These are phyloP conservation scores for Chaetomiaceae sp. DNA, from an alignment of 2,329 filamentous ascomycete genomes.

Conservation along the genomic window DNA sequence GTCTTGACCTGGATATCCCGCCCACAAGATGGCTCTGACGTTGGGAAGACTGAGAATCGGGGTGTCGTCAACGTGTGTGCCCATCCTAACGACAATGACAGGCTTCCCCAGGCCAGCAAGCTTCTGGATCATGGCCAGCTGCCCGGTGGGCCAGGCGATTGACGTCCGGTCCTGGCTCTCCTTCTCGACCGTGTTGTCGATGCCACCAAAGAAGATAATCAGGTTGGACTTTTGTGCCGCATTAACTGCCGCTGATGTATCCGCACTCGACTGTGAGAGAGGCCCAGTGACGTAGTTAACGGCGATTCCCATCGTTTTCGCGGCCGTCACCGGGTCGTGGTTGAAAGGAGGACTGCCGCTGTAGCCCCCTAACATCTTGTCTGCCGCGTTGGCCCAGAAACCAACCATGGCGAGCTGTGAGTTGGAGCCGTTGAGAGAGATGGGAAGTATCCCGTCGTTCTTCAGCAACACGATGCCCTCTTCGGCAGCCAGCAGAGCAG, in stretches of 20 bases:
- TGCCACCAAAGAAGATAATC: slow-evolving; percentile 51
- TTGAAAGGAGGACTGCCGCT: slow-evolving; percentile 51
- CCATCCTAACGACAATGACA: slow-evolving; percentile 47
- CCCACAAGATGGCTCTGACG: slow-evolving; percentile 52
- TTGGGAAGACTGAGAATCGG: slow-evolving; percentile 43
- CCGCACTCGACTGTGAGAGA: slow-evolving; percentile 23
- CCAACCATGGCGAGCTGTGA: slow-evolving; percentile 53
- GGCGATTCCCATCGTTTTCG: slow-evolving; percentile 40
- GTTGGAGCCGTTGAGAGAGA: slow-evolving; percentile 41
- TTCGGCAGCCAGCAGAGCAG: slow-evolving; percentile 51
- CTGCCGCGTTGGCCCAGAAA: slow-evolving; percentile 53
- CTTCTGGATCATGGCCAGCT: slow-evolving; percentile 46
- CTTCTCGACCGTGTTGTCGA: slow-evolving; percentile 47
- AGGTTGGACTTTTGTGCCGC: slow-evolving; percentile 34
- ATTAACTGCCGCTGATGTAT: slow-evolving; percentile 16
- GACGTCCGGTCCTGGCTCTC: slow-evolving; percentile 48
- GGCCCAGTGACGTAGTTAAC: slow-evolving; percentile 40
- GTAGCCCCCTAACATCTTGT: slow-evolving; percentile 57
- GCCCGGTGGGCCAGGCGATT: slow-evolving; percentile 48
- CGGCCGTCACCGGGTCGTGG: slow-evolving; percentile 48
- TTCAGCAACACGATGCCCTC: slow-evolving; percentile 47
- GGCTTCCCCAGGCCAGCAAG: slow-evolving; percentile 44
- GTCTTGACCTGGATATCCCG: slow-evolving; percentile 55
- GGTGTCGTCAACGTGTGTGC: slow-evolving; percentile 47
- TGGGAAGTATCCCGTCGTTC: slow-evolving; percentile 45